phyloP scores from a whole-genome alignment of 441 rosid genomes.

The Euphorbia schlechtendalii region DNA sequence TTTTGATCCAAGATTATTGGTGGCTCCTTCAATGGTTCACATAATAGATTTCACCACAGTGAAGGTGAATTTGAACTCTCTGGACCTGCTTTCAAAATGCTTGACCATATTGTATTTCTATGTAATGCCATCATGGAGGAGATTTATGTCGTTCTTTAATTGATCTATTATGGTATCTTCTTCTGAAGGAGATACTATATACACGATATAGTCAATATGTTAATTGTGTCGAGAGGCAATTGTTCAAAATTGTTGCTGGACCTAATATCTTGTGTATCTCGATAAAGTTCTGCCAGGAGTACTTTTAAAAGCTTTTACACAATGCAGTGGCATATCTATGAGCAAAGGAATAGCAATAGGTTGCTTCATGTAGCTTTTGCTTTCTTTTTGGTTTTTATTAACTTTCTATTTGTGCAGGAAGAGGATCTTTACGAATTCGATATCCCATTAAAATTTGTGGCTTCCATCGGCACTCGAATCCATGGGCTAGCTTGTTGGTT shows the following conservation, averaged over 20 bases:
- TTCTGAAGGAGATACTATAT: not conserved
- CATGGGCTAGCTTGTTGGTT: conserved; percentile 99
- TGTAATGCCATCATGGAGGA: not conserved
- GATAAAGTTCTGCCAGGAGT: not conserved
- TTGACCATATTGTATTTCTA: not conserved
- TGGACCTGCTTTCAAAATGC: not conserved
- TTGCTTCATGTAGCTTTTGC: not conserved
- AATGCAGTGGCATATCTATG: not conserved
- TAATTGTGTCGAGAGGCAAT: not conserved
- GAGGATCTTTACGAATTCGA: conserved; percentile 76
- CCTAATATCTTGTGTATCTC: not conserved
- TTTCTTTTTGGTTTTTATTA: conserved; percentile 11
- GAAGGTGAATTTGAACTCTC: conserved; percentile 42
- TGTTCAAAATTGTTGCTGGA: too few relatives aligned
- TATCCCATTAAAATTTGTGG: conserved; percentile 71
- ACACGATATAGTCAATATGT: not conserved
- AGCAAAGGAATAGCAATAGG: not conserved
- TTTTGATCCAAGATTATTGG: conserved; percentile 93
- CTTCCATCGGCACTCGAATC: conserved; percentile 77
- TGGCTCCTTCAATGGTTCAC: conserved; percentile 69
- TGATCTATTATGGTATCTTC: not conserved
- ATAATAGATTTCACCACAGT: conserved; percentile 58
- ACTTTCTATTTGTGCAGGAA: conserved; percentile 46
- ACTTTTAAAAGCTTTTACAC: not conserved
- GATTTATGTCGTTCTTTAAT: not conserved